Conservation (phyloP, 1,284 basidiomycete species). For the Sanghuangporus baumii region DNA sequence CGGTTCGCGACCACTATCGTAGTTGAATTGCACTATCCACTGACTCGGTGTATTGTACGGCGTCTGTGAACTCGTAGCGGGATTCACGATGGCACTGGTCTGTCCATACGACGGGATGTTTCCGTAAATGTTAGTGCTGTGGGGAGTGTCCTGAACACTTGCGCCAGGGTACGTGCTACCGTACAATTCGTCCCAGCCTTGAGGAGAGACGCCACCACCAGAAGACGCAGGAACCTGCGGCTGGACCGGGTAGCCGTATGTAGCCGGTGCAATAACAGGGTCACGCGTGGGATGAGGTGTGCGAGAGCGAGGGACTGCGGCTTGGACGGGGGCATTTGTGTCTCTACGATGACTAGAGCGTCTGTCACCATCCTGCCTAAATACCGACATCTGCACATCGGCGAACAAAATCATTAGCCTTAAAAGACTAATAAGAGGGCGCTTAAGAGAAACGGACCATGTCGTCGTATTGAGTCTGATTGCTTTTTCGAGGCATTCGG, state of each 20-base stretch:
- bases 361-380: slow-evolving; percentile 7
- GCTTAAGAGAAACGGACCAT: slow-evolving; percentile 2
- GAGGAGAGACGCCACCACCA: not conserved
- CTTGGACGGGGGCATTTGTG: not conserved
- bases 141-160: no score
- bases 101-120: not conserved
- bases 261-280: not conserved
- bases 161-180: not conserved
- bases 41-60: not conserved
- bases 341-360: not conserved
- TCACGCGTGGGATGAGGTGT: not conserved
- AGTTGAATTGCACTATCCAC: not conserved
- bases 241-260: not conserved
- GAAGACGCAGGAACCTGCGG: not conserved
- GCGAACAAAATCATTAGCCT: not conserved
- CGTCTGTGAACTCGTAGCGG: not conserved
- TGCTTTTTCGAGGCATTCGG: slow-evolving; percentile 14
- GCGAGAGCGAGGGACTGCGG: not conserved
- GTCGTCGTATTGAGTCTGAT: slow-evolving; percentile 13
- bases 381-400: slow-evolving; percentile 10
- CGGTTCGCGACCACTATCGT: not conserved
- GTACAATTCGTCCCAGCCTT: not conserved
- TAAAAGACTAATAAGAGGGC: not conserved
- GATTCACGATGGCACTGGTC: not conserved
- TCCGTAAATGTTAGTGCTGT: not conserved